Conservation (phyloP, 192 early-diverging fungal species). For the Phycomyces blakesleeanus region DNA sequence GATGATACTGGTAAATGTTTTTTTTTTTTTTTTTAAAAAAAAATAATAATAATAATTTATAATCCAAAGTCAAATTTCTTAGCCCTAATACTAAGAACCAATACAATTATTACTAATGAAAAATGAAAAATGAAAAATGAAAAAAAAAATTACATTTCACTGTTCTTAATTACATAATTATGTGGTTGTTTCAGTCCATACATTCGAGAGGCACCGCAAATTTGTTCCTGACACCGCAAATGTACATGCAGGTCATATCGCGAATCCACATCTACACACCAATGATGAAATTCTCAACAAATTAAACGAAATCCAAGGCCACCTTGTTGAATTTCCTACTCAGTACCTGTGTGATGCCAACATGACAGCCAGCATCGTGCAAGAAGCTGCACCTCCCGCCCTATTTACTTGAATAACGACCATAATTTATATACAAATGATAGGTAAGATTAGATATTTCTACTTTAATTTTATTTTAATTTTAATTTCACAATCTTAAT, state of each 20-base stretch:
- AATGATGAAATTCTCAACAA: constrained; percentile 25
- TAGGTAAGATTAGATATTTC: too few species aligned
- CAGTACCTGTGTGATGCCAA: constrained; percentile 43
- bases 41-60: background rate
- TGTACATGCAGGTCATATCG: constrained; percentile 47
- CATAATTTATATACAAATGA: background rate
- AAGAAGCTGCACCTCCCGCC: constrained; percentile 44
- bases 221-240: constrained; percentile 45
- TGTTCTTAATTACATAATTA: too few species aligned
- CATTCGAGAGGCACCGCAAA: constrained; percentile 42
- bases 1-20: constrained; percentile 61
- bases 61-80: background rate
- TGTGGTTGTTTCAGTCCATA: too few species aligned
- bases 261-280: constrained; percentile 29
- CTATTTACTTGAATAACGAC: constrained; percentile 21
- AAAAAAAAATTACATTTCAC: too few species aligned
- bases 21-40: background rate
- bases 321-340: constrained; percentile 51
- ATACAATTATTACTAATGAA: too few species aligned
- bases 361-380: constrained; percentile 38
- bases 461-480: too few species aligned
- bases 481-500: too few species aligned
- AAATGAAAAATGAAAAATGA: too few species aligned
- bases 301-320: constrained; percentile 43
- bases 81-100: background rate